Evolutionary conservation across 768 basidiomycete genomes (phyloP).

Genomic region (Russula brevipes): DNA sequence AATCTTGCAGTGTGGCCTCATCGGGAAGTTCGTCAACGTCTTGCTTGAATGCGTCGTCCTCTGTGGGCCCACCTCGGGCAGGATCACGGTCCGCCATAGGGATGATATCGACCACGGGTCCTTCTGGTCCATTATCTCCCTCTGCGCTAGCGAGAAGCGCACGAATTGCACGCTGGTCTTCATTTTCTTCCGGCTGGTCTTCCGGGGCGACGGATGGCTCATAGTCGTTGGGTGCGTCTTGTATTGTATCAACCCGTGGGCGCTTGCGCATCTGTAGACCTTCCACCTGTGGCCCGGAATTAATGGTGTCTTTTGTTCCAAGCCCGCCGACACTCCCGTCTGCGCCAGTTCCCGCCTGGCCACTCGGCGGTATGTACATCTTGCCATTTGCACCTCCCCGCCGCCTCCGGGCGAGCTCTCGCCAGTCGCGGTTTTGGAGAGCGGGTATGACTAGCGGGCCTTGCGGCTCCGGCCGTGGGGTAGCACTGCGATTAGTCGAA

Average conservation of each 20-base stretch:
- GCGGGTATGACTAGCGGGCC: conserved; percentile 82
- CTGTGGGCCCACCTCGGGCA: conserved; percentile 45
- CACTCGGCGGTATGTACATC: conserved; percentile 59
- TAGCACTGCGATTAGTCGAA: conserved; percentile 38
- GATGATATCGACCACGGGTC: conserved; percentile 55
- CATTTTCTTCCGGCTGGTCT: conserved; percentile 45
- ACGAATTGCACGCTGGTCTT: conserved; percentile 76
- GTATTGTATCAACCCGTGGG: conserved; percentile 26
- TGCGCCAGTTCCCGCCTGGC: conserved; percentile 48
- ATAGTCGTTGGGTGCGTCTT: conserved; percentile 28
- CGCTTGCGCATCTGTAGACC: conserved; percentile 56
- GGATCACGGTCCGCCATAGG: conserved; percentile 32
- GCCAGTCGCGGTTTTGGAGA: conserved; percentile 87
- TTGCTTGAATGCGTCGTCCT: conserved; percentile 78
- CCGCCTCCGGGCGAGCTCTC: conserved; percentile 67
- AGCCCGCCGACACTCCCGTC: conserved; percentile 76
- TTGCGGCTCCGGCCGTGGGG: conserved; percentile 42
- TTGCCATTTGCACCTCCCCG: conserved; percentile 39
- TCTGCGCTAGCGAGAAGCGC: conserved; percentile 62
- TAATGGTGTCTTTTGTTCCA: conserved; percentile 69
- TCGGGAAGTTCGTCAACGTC: conserved; percentile 81
- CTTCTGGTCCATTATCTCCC: conserved; percentile 36
- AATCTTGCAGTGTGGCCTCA: conserved; percentile 73
- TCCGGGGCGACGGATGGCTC: conserved; percentile 33
- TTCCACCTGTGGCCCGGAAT: conserved; percentile 64